These are phyloP conservation scores for Meira nashicola DNA, from an alignment of 1,284 basidiomycete genomes.

Conservation along the genomic window DNA sequence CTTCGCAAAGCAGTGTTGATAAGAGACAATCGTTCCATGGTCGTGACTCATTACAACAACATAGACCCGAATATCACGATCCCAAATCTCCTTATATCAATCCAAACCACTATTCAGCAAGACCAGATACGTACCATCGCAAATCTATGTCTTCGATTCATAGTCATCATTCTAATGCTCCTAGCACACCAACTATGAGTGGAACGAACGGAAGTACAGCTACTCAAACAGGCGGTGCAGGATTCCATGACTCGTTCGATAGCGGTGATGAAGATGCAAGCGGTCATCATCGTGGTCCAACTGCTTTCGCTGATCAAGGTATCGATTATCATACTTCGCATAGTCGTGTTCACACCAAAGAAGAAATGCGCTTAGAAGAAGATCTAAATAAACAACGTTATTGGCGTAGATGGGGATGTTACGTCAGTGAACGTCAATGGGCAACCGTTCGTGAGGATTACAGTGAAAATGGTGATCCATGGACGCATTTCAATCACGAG, in stretches of 20 bases:
- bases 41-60: conserved; percentile 24
- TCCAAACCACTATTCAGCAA: conserved; percentile 41
- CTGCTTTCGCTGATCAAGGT: conserved; percentile 23
- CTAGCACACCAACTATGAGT: conserved; percentile 15
- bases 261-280: conserved; percentile 26
- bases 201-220: background rate
- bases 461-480: conserved; percentile 90
- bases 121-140: conserved; percentile 40
- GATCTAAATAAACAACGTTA: conserved; percentile 67
- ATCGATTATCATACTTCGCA: conserved; percentile 20
- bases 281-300: conserved; percentile 31
- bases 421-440: conserved; percentile 95
- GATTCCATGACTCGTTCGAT: conserved; percentile 15
- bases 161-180: conserved; percentile 13
- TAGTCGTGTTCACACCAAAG: conserved; percentile 18
- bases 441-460: conserved; percentile 98
- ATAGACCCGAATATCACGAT: conserved; percentile 31
- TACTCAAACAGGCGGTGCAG: conserved; percentile 16
- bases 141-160: conserved; percentile 22
- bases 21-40: conserved; percentile 34
- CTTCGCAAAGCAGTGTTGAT: background rate
- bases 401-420: conserved; percentile 98
- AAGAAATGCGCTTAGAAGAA: conserved; percentile 59
- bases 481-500: conserved; percentile 95
- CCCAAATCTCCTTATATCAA: conserved; percentile 36